Conservation (phyloP, 225 moss, liverwort and hornwort genomes). For the Marchantia polymorpha region DNA sequence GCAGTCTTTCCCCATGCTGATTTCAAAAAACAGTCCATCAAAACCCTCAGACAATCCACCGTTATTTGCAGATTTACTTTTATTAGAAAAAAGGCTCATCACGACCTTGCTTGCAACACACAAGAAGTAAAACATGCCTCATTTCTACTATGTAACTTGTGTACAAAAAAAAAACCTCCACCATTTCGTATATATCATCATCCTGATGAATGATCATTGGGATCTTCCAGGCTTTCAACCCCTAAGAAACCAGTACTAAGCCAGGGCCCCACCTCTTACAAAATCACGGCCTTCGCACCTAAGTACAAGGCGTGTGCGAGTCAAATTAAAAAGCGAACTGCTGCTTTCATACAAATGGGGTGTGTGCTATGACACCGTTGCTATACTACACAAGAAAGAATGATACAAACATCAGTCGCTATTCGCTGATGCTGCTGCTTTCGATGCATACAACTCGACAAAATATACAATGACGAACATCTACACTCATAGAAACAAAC, state of each 20-base stretch:
- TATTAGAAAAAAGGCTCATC: too few species aligned
- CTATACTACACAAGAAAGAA: constrained; percentile 2
- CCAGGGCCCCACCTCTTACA: constrained; percentile 16
- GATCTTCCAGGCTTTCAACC: not conserved
- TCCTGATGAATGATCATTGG: constrained; percentile 1
- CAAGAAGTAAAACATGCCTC: too few species aligned
- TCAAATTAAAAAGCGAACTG: constrained; percentile 8
- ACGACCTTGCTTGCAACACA: too few species aligned
- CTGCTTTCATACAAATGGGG: not conserved
- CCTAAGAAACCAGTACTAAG: constrained; percentile 15
- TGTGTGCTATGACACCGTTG: not conserved
- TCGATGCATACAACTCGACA: not conserved
- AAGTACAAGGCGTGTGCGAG: constrained; percentile 7
- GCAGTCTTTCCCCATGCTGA: too few species aligned
- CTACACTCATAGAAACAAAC: not conserved
- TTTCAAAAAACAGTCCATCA: too few species aligned
- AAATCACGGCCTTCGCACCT: constrained; percentile 21
- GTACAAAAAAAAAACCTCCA: too few species aligned
- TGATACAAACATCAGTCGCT: not conserved
- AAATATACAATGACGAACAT: not conserved
- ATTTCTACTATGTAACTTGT: too few species aligned
- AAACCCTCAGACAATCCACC: too few species aligned
- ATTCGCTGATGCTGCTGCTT: not conserved
- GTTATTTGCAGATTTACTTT: too few species aligned
- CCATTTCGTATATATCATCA: not conserved